Evolutionary conservation across 1,284 basidiomycete genomes (phyloP).

Genomic region (Irpex sp.): DNA sequence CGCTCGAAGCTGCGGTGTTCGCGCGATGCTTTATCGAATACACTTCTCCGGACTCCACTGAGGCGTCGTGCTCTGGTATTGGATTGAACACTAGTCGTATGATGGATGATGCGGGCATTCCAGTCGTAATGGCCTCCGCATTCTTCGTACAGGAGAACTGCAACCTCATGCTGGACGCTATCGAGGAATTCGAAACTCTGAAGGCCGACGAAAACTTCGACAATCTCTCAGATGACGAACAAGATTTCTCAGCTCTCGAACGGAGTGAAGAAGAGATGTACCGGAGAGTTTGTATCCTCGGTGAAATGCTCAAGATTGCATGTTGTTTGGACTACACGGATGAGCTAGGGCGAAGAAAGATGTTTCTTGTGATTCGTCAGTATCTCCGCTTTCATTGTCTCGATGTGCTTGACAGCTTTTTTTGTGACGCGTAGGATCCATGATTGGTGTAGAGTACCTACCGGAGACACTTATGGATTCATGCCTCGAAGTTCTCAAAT

Average conservation of each 20-base stretch:
- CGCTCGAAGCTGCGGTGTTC: slow-evolving; percentile 77
- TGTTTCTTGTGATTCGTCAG: slow-evolving; percentile 81
- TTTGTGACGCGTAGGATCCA: slow-evolving; percentile 52
- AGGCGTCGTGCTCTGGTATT: slow-evolving; percentile 65
- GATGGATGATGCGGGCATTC: slow-evolving; percentile 67
- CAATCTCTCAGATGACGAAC: slow-evolving; percentile 16
- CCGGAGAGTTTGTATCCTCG: slow-evolving; percentile 10
- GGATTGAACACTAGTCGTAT: slow-evolving; percentile 47
- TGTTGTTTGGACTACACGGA: slow-evolving; percentile 77
- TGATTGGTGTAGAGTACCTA: slow-evolving; percentile 80
- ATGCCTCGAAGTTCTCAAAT: slow-evolving; percentile 82
- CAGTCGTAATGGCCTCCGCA: slow-evolving; percentile 85
- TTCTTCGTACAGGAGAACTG: slow-evolving; percentile 80
- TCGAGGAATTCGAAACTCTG: slow-evolving; percentile 34
- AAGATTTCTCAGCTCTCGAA: slow-evolving; percentile 36
- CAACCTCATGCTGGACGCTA: slow-evolving; percentile 53
- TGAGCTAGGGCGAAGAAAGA: slow-evolving; percentile 87
- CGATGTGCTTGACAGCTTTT: not conserved
- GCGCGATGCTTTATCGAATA: slow-evolving; percentile 75
- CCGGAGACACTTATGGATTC: slow-evolving; percentile 75
- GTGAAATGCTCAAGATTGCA: slow-evolving; percentile 13
- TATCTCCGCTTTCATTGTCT: slow-evolving; percentile 18
- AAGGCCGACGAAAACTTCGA: slow-evolving; percentile 22
- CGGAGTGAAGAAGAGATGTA: slow-evolving; percentile 24
- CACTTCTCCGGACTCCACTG: not conserved